Evolutionary conservation across 305 asterid genomes (phyloP).

Genomic region (Fraxinus latifolia): DNA sequence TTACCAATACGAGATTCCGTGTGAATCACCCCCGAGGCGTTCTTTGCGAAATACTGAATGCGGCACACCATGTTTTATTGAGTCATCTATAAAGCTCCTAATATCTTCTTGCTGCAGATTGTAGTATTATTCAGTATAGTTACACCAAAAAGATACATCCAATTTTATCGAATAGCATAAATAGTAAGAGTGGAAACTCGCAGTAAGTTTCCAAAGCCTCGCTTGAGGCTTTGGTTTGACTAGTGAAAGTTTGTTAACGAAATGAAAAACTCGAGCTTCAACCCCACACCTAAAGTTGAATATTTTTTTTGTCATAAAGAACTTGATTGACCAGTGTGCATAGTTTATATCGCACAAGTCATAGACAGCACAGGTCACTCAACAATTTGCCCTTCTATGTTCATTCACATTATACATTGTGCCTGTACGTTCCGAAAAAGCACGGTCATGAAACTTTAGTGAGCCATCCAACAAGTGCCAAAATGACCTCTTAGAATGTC

Average conservation of each 20-base stretch:
- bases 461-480: conserved; percentile 7
- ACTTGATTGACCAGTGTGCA: background rate
- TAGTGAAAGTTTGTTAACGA: background rate
- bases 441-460: background rate
- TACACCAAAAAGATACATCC: background rate
- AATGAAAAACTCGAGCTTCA: background rate
- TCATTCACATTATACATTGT: background rate
- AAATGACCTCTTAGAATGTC: background rate
- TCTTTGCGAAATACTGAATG: conserved; percentile 80
- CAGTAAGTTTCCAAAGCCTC: background rate
- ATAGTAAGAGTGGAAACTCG: background rate
- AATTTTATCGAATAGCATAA: background rate
- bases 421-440: background rate
- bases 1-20: conserved; percentile 92
- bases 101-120: conserved; percentile 94
- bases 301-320: conserved; percentile 6
- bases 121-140: conserved; percentile 16
- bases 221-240: background rate
- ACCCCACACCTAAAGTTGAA: background rate
- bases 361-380: background rate
- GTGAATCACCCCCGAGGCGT: conserved; percentile 91
- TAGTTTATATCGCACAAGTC: conserved; percentile 16
- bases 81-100: conserved; percentile 70
- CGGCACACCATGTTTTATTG: conserved; percentile 69
- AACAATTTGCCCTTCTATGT: background rate